Base-by-base conservation (phyloP, 208 protist genomes). In the Kentomonas sorsogonicus region DNA sequence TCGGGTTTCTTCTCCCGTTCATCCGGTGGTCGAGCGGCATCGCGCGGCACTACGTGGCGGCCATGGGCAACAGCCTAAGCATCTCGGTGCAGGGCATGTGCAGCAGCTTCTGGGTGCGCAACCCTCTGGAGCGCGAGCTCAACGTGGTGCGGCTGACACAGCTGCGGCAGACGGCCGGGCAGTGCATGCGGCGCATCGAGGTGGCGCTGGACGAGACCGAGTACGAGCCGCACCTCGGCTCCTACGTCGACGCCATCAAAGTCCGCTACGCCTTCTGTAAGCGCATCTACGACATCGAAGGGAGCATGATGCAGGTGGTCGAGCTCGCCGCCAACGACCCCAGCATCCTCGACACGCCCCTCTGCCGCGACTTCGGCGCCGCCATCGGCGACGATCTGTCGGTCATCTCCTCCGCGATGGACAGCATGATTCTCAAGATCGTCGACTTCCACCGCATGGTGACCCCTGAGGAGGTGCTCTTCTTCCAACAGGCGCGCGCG, bases 351-450 rank as follows among this genome's bases (percentile, higher is more conserved):
- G 85, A 91, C 36, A 95, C 88, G 31, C 82, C 79, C 29, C 79
- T 92, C 65, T 92, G 84, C 61, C 70, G 69, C 44, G 53, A 66
- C 3, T 92, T 92, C 71, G 84, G 84, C 13, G 62, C 52, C 20
- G 67, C 67, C 38, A 91, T 95, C 46, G 68, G 63, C 44, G 84
- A 95, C 27, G 71, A 90, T 57, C 74, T 95, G 15, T 70, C 77
- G 10, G 54, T 91, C 31, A 83, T 95, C 59, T 60, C 83, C 10
- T 91, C 84, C 27, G 84, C 88, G 10, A 95, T 95, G 72, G 88
- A 95, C 66, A 89, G 59, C 60, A 92, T 89, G 70, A 87, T 95
- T 53, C 65, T 95, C 26, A 95, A 95, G 69, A 95, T 95, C 69
- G 75, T 82, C 27, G 84, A 95, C 61, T 89, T 92, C 55, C 40